phyloP scores from a whole-genome alignment of 2,329 filamentous ascomycete species.

The Chlorencoelia australis region DNA sequence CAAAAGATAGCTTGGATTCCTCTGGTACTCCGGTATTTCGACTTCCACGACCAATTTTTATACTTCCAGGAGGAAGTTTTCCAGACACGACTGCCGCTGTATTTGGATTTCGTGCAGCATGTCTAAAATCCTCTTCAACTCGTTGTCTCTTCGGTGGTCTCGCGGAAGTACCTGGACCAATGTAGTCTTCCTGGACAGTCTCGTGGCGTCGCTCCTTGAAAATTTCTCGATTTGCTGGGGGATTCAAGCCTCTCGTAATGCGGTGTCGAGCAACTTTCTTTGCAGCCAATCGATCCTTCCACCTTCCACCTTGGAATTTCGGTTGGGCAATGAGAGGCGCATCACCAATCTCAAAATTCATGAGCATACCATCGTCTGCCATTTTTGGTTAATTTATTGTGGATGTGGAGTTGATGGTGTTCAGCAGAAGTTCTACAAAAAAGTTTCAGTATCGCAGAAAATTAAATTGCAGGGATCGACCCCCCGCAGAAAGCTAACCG shows the following conservation, averaged over 20 bases:
- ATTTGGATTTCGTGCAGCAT: constrained; percentile 12
- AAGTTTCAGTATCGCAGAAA: constrained; percentile 13
- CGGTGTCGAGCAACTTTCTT: constrained; percentile 55
- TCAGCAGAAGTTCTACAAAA: not conserved
- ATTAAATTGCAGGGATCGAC: constrained; percentile 1
- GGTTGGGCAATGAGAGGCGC: constrained; percentile 50
- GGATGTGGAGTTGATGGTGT: constrained; percentile 2
- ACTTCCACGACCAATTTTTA: constrained; percentile 11
- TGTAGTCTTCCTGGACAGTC: constrained; percentile 23
- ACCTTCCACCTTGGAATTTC: constrained; percentile 78
- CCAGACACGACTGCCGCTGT: constrained; percentile 24
- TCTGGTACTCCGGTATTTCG: constrained; percentile 11
- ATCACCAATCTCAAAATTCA: constrained; percentile 79
- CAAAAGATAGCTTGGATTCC: constrained; percentile 10
- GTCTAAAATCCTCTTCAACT: constrained; percentile 22
- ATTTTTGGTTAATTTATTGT: constrained; percentile 37
- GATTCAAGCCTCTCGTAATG: constrained; percentile 27
- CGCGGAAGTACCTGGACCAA: constrained; percentile 18
- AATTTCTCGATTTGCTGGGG: constrained; percentile 18
- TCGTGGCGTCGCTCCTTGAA: constrained; percentile 21
- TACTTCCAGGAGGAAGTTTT: constrained; percentile 29
- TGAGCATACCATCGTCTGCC: constrained; percentile 89
- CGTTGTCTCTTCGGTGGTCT: constrained; percentile 36
- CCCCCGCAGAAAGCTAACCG: no score
- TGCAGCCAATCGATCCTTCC: constrained; percentile 79